Evolutionary conservation across 2,329 filamentous ascomycete genomes (phyloP).

Genomic region (Aspergillus nomiae): DNA sequence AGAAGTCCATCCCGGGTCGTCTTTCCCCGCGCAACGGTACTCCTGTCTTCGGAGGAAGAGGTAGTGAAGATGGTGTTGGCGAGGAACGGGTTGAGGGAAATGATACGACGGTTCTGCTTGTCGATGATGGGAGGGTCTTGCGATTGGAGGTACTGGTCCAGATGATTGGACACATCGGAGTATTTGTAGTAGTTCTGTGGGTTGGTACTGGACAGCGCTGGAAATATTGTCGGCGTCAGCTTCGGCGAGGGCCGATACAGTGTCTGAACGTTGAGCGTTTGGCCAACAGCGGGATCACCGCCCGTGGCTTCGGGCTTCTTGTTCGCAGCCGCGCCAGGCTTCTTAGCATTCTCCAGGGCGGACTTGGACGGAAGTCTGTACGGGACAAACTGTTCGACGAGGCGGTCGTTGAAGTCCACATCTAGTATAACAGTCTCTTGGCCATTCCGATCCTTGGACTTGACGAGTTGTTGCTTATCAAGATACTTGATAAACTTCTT

Average conservation of each 20-base stretch:
- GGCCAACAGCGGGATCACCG: constrained; percentile 46
- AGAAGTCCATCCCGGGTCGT: constrained; percentile 63
- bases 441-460: constrained; percentile 65
- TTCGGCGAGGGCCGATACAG: constrained; percentile 61
- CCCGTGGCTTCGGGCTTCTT: constrained; percentile 30
- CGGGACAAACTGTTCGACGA: constrained; percentile 59
- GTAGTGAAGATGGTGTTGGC: constrained; percentile 63
- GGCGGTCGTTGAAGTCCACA: constrained; percentile 63
- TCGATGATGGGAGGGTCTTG: constrained; percentile 57
- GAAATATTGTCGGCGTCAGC: constrained; percentile 57
- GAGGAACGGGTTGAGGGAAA: constrained; percentile 64
- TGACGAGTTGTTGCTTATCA: constrained; percentile 65
- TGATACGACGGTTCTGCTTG: constrained; percentile 60
- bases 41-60: constrained; percentile 55
- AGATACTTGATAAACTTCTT: constrained; percentile 70
- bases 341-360: constrained; percentile 44
- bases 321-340: constrained; percentile 28
- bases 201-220: constrained; percentile 48
- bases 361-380: constrained; percentile 65
- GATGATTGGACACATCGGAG: constrained; percentile 58
- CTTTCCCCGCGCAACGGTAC: constrained; percentile 58
- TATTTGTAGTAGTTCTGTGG: constrained; percentile 60
- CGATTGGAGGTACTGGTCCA: constrained; percentile 61
- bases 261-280: constrained; percentile 51
- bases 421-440: constrained; percentile 66